These are phyloP conservation scores for Daucus carota DNA, from an alignment of 129 eudicot species.

Conservation along the genomic window DNA sequence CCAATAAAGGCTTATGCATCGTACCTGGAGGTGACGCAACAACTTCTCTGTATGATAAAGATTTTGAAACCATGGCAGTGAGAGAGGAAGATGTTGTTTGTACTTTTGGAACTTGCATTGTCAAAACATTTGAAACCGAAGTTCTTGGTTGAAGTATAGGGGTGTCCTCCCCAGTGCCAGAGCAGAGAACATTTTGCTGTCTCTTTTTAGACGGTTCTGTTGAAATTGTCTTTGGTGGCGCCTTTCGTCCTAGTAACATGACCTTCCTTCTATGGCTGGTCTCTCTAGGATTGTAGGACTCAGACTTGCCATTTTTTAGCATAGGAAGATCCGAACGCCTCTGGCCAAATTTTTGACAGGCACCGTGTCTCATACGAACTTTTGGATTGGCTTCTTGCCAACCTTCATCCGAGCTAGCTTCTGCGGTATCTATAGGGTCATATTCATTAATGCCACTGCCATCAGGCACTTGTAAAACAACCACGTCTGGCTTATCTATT, in stretches of 20 bases:
- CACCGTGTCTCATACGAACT: slow-evolving; percentile 49
- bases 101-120: slow-evolving; percentile 23
- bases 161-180: slow-evolving; percentile 24
- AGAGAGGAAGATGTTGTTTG: slow-evolving; percentile 39
- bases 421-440: slow-evolving; percentile 30
- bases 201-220: slow-evolving; percentile 33
- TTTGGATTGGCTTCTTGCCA: slow-evolving; percentile 94
- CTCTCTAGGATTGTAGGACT: slow-evolving; percentile 30
- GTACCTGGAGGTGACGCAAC: slow-evolving; percentile 96
- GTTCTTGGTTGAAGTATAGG: slow-evolving; percentile 28
- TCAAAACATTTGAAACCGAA: slow-evolving; percentile 32
- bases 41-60: slow-evolving; percentile 91
- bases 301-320: slow-evolving; percentile 42
- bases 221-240: slow-evolving; percentile 32
- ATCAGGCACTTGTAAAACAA: slow-evolving; percentile 25
- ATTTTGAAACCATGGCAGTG: slow-evolving; percentile 63
- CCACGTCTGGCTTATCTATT: slow-evolving; percentile 26
- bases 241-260: slow-evolving; percentile 37
- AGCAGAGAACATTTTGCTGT: slow-evolving; percentile 32
- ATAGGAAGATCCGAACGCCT: slow-evolving; percentile 53
- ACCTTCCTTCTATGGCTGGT: slow-evolving; percentile 27
- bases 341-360: slow-evolving; percentile 45
- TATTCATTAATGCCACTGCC: slow-evolving; percentile 14
- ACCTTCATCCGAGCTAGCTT: slow-evolving; percentile 69
- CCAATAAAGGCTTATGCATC: slow-evolving; percentile 62